Percentiles rank a stretch among this genome's conserved stretches.
These are phyloP conservation scores for Magnaporthiopsis incrustans DNA, from an alignment of 2,329 filamentous ascomycete species.

Conservation along the genomic window DNA sequence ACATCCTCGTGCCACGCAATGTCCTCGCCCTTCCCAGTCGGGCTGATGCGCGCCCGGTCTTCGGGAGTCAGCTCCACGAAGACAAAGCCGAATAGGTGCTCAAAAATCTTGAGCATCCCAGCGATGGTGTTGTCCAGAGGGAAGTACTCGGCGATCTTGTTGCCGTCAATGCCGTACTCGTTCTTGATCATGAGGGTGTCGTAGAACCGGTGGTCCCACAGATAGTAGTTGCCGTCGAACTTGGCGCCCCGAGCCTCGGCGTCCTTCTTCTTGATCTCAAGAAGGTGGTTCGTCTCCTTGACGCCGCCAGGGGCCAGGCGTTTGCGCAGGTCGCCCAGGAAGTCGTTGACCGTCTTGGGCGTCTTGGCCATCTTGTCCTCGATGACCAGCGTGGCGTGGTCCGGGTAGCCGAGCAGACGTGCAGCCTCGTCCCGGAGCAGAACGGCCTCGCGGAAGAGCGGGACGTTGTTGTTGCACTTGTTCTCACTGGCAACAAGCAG, in stretches of 20 bases:
- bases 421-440: constrained; percentile 71
- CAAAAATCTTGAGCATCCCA: constrained; percentile 77
- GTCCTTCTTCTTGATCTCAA: constrained; percentile 66
- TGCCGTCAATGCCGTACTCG: constrained; percentile 72
- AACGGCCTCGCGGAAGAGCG: constrained; percentile 67
- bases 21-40: constrained; percentile 60
- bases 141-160: constrained; percentile 77
- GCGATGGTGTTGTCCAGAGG: constrained; percentile 65
- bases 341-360: constrained; percentile 61
- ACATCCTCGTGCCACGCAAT: constrained; percentile 79
- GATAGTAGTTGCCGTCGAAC: constrained; percentile 64
- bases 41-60: constrained; percentile 56
- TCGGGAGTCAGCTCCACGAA: constrained; percentile 66
- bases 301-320: constrained; percentile 61
- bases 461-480: constrained; percentile 38
- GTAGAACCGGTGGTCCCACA: constrained; percentile 79
- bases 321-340: constrained; percentile 60
- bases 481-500: constrained; percentile 72
- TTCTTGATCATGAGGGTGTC: constrained; percentile 73
- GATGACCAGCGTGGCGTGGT: constrained; percentile 68
- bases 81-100: constrained; percentile 70
- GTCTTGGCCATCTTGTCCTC: constrained; percentile 84
- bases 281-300: constrained; percentile 63
- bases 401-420: constrained; percentile 65
- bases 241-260: constrained; percentile 48